phyloP scores from a whole-genome alignment of 1,284 basidiomycete genomes.

The Sanghuangporus weigelae region DNA sequence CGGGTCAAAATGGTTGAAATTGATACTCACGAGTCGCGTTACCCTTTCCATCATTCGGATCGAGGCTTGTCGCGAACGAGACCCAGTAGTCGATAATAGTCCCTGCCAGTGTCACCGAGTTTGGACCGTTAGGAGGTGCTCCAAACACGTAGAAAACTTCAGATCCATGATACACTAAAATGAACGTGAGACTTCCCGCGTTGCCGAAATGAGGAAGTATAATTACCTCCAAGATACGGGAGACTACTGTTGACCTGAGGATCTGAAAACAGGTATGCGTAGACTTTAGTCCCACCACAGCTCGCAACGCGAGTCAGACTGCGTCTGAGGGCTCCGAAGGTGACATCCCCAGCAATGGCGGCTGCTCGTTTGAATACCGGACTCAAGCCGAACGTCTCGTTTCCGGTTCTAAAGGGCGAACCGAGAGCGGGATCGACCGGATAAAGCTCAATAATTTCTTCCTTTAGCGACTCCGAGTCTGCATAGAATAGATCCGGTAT shows the following conservation, averaged over 20 bases:
- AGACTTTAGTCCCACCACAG: conserved; percentile 36
- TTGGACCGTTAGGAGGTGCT: conserved; percentile 23
- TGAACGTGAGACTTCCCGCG: neutral
- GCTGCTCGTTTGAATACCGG: conserved; percentile 39
- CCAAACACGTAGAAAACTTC: conserved; percentile 40
- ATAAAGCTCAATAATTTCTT: conserved; percentile 39
- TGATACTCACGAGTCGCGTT: conserved; percentile 15
- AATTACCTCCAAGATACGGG: conserved; percentile 28
- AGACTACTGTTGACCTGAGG: conserved; percentile 25
- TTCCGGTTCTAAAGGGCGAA: conserved; percentile 46
- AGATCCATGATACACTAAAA: conserved; percentile 33
- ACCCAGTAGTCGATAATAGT: conserved; percentile 48
- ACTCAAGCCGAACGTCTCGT: conserved; percentile 43
- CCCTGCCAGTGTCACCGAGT: conserved; percentile 29
- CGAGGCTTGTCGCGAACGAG: conserved; percentile 42
- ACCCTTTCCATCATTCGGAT: conserved; percentile 46
- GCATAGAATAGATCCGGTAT: conserved; percentile 25
- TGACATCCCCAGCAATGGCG: conserved; percentile 38
- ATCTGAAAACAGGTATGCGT: conserved; percentile 45
- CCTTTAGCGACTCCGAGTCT: conserved; percentile 19
- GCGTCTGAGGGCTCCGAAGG: conserved; percentile 37
- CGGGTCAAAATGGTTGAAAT: neutral
- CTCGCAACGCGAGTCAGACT: conserved; percentile 36
- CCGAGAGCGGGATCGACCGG: conserved; percentile 44
- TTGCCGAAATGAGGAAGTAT: neutral